Percentiles rank a stretch among this genome's conserved stretches.
Conservation (phyloP, 441 rosid genomes). For the Adansonia madagascariensis region DNA sequence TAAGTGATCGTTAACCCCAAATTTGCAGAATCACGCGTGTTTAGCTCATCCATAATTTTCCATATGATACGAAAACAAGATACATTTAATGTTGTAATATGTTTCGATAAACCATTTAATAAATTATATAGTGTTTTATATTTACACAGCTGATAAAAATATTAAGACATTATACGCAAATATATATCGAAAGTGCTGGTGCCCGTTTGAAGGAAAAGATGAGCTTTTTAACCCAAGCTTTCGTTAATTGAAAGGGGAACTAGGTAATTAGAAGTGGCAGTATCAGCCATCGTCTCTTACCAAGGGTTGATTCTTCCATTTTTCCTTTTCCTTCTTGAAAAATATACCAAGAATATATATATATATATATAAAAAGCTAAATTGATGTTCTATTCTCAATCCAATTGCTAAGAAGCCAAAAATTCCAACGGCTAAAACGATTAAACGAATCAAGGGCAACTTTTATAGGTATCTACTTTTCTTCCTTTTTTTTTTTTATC, state of each 20-base stretch:
- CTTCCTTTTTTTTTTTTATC: neutral
- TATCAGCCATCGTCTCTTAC: neutral
- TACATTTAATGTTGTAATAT: too few species aligned
- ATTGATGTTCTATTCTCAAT: neutral
- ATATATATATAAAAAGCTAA: neutral
- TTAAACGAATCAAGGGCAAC: neutral
- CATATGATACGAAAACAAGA: too few species aligned
- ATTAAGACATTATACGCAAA: too few species aligned
- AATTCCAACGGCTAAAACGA: neutral
- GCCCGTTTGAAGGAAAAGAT: neutral
- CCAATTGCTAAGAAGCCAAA: neutral
- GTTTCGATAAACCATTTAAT: too few species aligned
- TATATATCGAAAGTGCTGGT: neutral
- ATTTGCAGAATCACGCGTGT: neutral
- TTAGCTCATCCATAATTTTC: too few species aligned
- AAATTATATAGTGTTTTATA: too few species aligned
- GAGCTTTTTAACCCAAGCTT: neutral
- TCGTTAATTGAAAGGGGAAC: conserved; percentile 9
- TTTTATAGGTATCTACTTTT: neutral
- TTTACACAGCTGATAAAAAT: too few species aligned
- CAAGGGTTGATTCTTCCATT: neutral
- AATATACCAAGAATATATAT: neutral
- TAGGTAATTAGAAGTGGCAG: neutral
- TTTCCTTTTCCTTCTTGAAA: neutral
- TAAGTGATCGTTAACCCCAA: neutral